Base-by-base conservation (phyloP, 1,284 basidiomycete genomes). In the Ustanciosporium gigantosporum region DNA sequence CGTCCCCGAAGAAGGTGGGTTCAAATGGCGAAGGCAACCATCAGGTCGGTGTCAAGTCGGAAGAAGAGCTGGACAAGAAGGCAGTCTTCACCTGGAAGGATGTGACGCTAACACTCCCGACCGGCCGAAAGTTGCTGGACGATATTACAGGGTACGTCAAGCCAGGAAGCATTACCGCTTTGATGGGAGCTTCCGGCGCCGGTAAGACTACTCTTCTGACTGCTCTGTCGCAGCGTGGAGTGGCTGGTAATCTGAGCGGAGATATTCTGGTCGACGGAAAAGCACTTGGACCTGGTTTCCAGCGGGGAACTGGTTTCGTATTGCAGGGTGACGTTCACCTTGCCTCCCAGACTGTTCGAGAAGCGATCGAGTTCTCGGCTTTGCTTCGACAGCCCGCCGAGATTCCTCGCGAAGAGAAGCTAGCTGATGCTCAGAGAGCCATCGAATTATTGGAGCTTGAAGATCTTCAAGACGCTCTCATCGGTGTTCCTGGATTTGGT, bases 131-230 rank as follows among this genome's bases (percentile, higher is more conserved):
- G 45, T 82, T 93, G 6, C 80, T 93, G 42, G 84, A 90, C 64
- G 83, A 89, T 21, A 84, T 94, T 14, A 87, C 86, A 41, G 91
- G 91, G 0, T 93, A 84, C 77, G 89, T 91, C 31, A 84, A 84
- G 16, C 89, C 88, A 14, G 83, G 83, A 7, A 90, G 86, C 67
- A 80, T 93, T 41, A 91, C 91, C 81, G 66, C 84, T 48, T 66
- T 74, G 14, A 85, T 85, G 81, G 84, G 90, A 23, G 88, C 88
- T 46, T 89, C 88, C 11, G 91, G 91, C 23, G 83, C 83, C 8
- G 83, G 83, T 34, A 82, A 82, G 67, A 79, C 70, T n/a, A 76
- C 77, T 2, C 79, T 91, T 0, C 80, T 93, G 39, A 90, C 93
- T 70, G 88, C 88, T 1, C 81, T 94, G 3, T 89, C 91, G 0